Base-by-base conservation (phyloP, 169 alveolate species). In the Miamiensis avidus region DNA sequence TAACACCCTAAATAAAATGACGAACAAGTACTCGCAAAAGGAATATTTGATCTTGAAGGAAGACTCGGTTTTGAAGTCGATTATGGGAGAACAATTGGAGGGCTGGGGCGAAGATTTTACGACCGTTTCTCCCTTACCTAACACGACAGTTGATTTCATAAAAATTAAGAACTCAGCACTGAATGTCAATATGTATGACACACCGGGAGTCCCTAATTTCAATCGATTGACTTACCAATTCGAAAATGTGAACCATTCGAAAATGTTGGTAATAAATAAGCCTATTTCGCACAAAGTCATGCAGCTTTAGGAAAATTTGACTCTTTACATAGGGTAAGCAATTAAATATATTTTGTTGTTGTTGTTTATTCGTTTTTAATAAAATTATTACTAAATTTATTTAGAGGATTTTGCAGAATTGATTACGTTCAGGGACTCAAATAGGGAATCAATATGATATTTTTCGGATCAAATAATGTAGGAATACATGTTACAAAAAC, bases 131-230 rank as follows among this genome's bases (percentile, higher is more conserved):
- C 64, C 84, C 0, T 49, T 79, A 0, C 84, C 84, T 49, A 74
- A 74, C 1, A 79, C 84, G 64, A 79, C 84, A 28, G 75, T 79
- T 4, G 34, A 69, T 20, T 49, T 79, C 64, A 72, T 79, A 26
- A 79, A 49, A 64, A 34, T 34, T 28, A 34, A 49, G 29, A 79
- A 79, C 64, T 20, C 34, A 64, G 65, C 15, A 15, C 64, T 79
- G 29, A 65, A 30, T 28, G 30, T 65, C 0, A 49, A 79, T 28
- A 79, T 79, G 25, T 79, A 79, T 79, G 84, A 79, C 65, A 79
- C 84, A 49, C 84, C 84, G 0, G 84, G 84, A n/a, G 64, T 79
- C 29, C 84, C 84, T 25, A 79, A 79, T 26, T 28, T 72, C 25
- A 75, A 65, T 25, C 29, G 29, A 20, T 25, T 79, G 0, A 34